A percentile compares a stretch with the other conserved stretches of the same genome.
These are phyloP conservation scores for Physcomitrellopsis africana DNA, from an alignment of 225 moss, liverwort and hornwort genomes.

Conservation along the genomic window DNA sequence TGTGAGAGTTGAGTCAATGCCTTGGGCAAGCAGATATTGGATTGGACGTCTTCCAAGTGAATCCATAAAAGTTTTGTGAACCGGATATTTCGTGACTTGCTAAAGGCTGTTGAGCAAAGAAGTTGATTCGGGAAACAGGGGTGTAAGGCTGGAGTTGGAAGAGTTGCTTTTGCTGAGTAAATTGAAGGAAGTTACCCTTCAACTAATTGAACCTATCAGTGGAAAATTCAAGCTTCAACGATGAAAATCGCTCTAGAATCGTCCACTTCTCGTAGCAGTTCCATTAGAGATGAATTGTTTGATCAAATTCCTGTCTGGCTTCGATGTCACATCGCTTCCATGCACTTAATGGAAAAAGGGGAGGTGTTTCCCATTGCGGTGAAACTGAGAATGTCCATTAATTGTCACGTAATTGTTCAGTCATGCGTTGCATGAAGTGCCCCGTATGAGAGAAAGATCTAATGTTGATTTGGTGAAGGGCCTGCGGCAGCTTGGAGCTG, in stretches of 20 bases:
- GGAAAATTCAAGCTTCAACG: conserved; percentile 90
- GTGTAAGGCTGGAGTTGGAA: conserved; percentile 16
- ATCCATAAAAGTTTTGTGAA: conserved; percentile 15
- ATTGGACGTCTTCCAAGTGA: conserved; percentile 18
- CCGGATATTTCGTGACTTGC: conserved; percentile 16
- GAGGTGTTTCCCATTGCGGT: conserved; percentile 73
- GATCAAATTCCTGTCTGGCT: not conserved
- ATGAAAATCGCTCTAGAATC: conserved; percentile 93
- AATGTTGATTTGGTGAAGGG: conserved; percentile 84
- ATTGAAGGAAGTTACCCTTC: conserved; percentile 71
- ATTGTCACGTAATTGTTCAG: conserved; percentile 45
- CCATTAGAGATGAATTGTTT: conserved; percentile 61
- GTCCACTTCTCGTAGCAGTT: conserved; percentile 86
- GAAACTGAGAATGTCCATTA: conserved; percentile 40
- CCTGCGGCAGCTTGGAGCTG: conserved; percentile 87
- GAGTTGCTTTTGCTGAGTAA: conserved; percentile 56
- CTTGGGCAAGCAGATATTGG: not conserved
- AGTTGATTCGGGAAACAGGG: conserved; percentile 12
- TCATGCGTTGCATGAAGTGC: conserved; percentile 81
- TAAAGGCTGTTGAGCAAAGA: conserved; percentile 20
- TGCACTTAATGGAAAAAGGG: conserved; percentile 43
- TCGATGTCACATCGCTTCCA: not conserved
- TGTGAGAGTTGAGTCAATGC: conserved; percentile 1
- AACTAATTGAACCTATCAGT: conserved; percentile 63
- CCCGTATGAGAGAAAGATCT: conserved; percentile 80